A percentile compares a stretch with the other conserved stretches of the same genome.
Conservation (phyloP, 75 land plant species). For the Cryptomeria japonica region DNA sequence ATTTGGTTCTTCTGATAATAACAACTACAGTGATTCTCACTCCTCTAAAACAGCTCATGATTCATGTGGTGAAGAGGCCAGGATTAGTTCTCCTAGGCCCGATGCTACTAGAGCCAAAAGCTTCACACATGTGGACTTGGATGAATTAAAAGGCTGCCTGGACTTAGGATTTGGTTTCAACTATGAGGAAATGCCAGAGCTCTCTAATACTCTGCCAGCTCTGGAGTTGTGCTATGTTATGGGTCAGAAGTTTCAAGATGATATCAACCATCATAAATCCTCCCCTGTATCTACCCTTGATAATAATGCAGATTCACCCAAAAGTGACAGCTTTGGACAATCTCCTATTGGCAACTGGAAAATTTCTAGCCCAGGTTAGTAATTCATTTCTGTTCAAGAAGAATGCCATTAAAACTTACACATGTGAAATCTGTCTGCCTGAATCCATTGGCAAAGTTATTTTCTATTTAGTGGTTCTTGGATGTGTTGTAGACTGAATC, state of each 20-base stretch:
- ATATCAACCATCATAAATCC: slow-evolving; percentile 6
- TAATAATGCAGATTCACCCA: slow-evolving; percentile 10
- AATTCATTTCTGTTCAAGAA: neutral
- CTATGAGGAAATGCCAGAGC: slow-evolving; percentile 20
- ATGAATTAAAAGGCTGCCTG: slow-evolving; percentile 28
- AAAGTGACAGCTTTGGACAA: neutral
- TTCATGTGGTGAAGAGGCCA: slow-evolving; percentile 4
- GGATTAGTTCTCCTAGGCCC: neutral
- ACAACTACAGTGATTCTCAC: slow-evolving; percentile 2
- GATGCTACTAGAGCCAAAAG: slow-evolving; percentile 7
- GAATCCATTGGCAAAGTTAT: neutral
- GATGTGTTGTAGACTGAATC: neutral
- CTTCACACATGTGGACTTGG: slow-evolving; percentile 31
- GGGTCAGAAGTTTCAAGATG: slow-evolving; percentile 16
- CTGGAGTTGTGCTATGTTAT: slow-evolving; percentile 38
- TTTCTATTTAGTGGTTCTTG: neutral
- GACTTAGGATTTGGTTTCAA: slow-evolving; percentile 36
- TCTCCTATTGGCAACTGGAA: slow-evolving; percentile 28
- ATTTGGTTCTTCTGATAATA: neutral
- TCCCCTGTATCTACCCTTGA: slow-evolving; percentile 23
- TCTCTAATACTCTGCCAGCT: slow-evolving; percentile 32
- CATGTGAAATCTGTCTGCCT: too few species aligned
- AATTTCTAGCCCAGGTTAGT: slow-evolving; percentile 39
- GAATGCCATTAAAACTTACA: neutral
- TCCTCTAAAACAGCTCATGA: slow-evolving; percentile 11